Evolutionary conservation across 495 filamentous ascomycete genomes (phyloP).

Genomic region (Tuber brumale): DNA sequence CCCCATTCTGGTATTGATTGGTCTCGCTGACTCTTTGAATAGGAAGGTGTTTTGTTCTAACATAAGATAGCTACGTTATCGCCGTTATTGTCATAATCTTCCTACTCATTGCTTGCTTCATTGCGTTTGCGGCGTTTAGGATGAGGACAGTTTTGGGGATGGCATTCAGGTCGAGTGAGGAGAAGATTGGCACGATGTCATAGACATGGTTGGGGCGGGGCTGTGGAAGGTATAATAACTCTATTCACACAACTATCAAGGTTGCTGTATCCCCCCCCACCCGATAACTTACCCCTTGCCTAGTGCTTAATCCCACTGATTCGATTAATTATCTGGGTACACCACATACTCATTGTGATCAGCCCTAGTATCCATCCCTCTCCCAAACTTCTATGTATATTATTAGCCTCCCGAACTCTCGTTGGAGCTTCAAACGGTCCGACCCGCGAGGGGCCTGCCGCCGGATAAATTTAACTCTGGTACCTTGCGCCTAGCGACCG

Average conservation of each 20-base stretch:
- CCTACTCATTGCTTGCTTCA: constrained; percentile 27
- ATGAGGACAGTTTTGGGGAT: constrained; percentile 20
- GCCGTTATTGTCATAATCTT: constrained; percentile 34
- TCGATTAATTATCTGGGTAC: not conserved
- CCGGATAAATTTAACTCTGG: not conserved
- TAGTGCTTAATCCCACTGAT: not conserved
- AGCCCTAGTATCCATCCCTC: not conserved
- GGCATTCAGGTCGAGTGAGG: constrained; percentile 23
- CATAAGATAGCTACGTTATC: constrained; percentile 25
- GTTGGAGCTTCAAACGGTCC: not conserved
- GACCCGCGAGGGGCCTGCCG: not conserved
- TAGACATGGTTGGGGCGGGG: not conserved
- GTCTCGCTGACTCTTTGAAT: not conserved
- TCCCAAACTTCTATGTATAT: not conserved
- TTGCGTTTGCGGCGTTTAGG: constrained; percentile 28
- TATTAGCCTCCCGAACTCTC: not conserved
- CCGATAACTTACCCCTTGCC: not conserved
- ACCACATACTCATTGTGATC: not conserved
- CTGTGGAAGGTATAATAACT: not conserved
- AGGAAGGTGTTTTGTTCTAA: not conserved
- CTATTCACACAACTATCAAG: not conserved
- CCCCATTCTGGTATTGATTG: not conserved
- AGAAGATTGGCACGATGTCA: constrained; percentile 20
- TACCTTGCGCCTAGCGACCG: not conserved
- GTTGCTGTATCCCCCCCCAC: not conserved